Evolutionary conservation across 2,329 filamentous ascomycete genomes (phyloP).

Genomic region (Alternaria triticimaculans): DNA sequence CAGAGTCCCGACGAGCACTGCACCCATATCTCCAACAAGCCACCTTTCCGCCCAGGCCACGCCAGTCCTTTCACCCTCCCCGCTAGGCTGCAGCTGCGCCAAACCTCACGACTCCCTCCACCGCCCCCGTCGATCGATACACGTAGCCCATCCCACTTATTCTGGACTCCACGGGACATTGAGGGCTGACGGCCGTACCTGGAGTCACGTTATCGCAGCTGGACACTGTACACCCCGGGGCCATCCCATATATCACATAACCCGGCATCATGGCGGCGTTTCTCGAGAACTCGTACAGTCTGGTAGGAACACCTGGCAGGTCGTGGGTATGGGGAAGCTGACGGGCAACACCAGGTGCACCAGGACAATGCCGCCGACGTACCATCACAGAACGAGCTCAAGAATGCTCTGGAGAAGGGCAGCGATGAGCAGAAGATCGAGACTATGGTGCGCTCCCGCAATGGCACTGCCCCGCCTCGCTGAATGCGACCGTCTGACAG

Average conservation of each 20-base stretch:
- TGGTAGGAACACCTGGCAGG: slow-evolving; percentile 59
- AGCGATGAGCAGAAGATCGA: slow-evolving; percentile 92
- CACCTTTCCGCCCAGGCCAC: slow-evolving; percentile 26
- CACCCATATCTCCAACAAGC: slow-evolving; percentile 23
- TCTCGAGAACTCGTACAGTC: slow-evolving; percentile 91
- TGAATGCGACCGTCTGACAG: slow-evolving; percentile 60
- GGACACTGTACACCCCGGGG: slow-evolving; percentile 10
- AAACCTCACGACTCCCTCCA: slow-evolving; percentile 12
- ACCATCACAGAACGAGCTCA: slow-evolving; percentile 87
- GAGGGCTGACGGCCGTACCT: slow-evolving; percentile 41
- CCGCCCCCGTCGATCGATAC: slow-evolving; percentile 30
- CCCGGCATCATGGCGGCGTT: slow-evolving; percentile 83
- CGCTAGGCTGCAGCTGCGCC: slow-evolving; percentile 20
- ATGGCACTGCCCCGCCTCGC: slow-evolving; percentile 32
- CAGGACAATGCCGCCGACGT: slow-evolving; percentile 96
- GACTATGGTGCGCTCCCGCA: slow-evolving; percentile 58
- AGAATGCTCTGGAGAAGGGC: slow-evolving; percentile 91
- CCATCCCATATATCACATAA: slow-evolving; percentile 7
- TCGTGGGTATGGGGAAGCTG: slow-evolving; percentile 35
- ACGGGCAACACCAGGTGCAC: slow-evolving; percentile 64
- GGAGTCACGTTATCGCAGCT: slow-evolving; percentile 34
- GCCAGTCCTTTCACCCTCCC: slow-evolving; percentile 13
- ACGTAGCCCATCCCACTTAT: slow-evolving; percentile 46
- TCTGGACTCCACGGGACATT: slow-evolving; percentile 36
- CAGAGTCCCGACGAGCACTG: slow-evolving; percentile 35